These are phyloP conservation scores for Aspergillus sp. DNA, from an alignment of 2,329 filamentous ascomycete genomes.

Conservation along the genomic window DNA sequence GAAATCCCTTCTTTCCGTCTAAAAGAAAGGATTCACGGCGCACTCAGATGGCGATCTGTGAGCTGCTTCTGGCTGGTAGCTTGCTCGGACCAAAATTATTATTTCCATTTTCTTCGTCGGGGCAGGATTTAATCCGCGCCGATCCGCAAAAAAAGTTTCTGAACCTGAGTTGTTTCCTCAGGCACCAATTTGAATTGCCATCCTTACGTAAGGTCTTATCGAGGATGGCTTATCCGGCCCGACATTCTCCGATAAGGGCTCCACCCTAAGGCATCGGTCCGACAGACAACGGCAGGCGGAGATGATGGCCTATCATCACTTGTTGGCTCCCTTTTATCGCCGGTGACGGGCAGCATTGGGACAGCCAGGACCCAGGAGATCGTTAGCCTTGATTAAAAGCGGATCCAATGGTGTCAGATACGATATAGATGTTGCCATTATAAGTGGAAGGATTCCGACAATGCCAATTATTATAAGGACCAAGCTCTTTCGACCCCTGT, in stretches of 20 bases:
- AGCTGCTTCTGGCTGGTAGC: constrained; percentile 15
- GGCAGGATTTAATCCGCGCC: constrained; percentile 24
- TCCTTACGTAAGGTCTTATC: not conserved
- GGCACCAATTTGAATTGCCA: constrained; percentile 1
- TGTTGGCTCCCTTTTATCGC: not conserved
- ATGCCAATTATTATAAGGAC: not conserved
- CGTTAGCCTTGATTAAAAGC: not conserved
- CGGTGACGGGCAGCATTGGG: not conserved
- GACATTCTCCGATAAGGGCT: not conserved
- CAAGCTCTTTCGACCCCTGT: not conserved
- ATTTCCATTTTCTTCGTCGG: constrained; percentile 27
- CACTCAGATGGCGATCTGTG: constrained; percentile 9
- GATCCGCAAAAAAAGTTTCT: constrained; percentile 13
- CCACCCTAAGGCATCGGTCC: constrained; percentile 3
- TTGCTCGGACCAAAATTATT: constrained; percentile 34
- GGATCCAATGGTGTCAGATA: not conserved
- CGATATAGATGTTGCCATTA: not conserved
- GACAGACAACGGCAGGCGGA: not conserved
- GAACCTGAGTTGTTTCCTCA: constrained; percentile 12
- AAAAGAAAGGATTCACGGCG: constrained; percentile 14
- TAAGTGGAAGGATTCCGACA: not conserved
- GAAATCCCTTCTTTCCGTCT: constrained; percentile 13
- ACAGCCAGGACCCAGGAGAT: not conserved
- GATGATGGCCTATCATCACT: not conserved
- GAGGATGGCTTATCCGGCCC: not conserved